Evolutionary conservation across 1,284 basidiomycete genomes (phyloP).

Genomic region (Trametes pubescens): DNA sequence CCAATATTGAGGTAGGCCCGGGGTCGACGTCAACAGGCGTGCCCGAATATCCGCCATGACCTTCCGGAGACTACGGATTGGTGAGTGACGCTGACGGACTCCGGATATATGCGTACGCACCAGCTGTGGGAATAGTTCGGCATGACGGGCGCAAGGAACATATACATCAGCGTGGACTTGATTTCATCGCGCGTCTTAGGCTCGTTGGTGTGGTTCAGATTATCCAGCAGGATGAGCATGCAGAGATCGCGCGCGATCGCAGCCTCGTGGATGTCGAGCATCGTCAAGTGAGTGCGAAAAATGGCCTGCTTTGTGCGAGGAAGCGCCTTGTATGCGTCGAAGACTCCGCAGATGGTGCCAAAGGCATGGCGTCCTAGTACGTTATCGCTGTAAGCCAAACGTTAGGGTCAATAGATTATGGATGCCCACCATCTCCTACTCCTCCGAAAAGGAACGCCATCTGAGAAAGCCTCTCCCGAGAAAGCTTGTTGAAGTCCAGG

Average conservation of each 20-base stretch:
- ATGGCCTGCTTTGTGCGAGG: conserved; percentile 10
- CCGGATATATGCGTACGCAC: neutral
- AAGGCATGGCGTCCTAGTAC: conserved; percentile 33
- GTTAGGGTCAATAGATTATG: neutral
- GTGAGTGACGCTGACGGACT: neutral
- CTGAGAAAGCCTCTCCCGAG: conserved; percentile 14
- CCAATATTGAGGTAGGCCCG: conserved; percentile 11
- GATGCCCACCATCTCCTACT: conserved; percentile 32
- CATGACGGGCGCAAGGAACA: conserved; percentile 16
- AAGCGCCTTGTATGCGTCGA: conserved; percentile 26
- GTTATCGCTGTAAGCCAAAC: conserved; percentile 1
- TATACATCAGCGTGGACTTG: conserved; percentile 23
- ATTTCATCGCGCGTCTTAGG: conserved; percentile 6
- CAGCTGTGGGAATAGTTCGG: conserved; percentile 20
- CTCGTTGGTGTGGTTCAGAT: conserved; percentile 21
- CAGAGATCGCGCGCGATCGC: conserved; percentile 38
- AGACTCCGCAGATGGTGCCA: conserved; percentile 32
- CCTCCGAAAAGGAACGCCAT: conserved; percentile 34
- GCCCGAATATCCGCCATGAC: neutral
- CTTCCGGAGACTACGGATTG: neutral
- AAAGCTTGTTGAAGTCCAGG: conserved; percentile 16
- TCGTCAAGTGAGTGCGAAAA: conserved; percentile 36
- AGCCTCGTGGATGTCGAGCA: conserved; percentile 39
- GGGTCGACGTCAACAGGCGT: neutral
- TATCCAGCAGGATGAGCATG: conserved; percentile 33